Percentiles rank a stretch among this genome's conserved stretches.
Conservation (phyloP, 805 yeast species). For the Candida germanica region DNA sequence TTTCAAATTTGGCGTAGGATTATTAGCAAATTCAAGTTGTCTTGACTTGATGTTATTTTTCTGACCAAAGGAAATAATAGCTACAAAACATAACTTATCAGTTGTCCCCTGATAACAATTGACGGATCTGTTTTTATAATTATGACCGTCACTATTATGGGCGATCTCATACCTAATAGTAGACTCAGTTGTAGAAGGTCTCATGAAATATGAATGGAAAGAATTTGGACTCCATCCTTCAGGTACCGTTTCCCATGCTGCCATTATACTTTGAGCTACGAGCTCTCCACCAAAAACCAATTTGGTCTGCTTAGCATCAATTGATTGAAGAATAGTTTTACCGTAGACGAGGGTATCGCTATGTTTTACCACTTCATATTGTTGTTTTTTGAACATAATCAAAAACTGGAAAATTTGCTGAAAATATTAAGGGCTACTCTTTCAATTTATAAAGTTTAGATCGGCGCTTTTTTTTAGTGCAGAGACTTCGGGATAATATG, state of each 20-base stretch:
- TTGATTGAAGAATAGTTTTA: conserved; percentile 19
- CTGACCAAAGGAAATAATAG: conserved; percentile 33
- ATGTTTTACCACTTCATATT: conserved; percentile 14
- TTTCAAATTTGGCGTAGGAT: conserved; percentile 16
- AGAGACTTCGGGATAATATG: too few species aligned
- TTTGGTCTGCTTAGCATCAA: conserved; percentile 20
- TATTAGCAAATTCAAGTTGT: conserved; percentile 12
- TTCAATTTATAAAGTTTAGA: too few species aligned
- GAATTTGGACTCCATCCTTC: conserved; percentile 36
- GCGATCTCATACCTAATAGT: conserved; percentile 32
- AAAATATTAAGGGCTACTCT: too few species aligned
- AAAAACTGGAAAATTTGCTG: too few species aligned
- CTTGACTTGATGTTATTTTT: conserved; percentile 22
- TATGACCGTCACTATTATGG: conserved; percentile 31
- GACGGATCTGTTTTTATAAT: conserved; percentile 32
- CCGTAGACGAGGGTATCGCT: conserved; percentile 14
- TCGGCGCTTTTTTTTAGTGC: too few species aligned
- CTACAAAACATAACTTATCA: conserved; percentile 28
- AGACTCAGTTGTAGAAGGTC: conserved; percentile 28
- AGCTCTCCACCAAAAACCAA: conserved; percentile 42
- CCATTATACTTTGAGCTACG: conserved; percentile 36
- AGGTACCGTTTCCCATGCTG: conserved; percentile 32
- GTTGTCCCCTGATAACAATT: conserved; percentile 28
- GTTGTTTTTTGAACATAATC: conserved; percentile 12
- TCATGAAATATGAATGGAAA: conserved; percentile 37